Conservation (phyloP, 129 eudicot genomes). For the Cynara cardunculus region DNA sequence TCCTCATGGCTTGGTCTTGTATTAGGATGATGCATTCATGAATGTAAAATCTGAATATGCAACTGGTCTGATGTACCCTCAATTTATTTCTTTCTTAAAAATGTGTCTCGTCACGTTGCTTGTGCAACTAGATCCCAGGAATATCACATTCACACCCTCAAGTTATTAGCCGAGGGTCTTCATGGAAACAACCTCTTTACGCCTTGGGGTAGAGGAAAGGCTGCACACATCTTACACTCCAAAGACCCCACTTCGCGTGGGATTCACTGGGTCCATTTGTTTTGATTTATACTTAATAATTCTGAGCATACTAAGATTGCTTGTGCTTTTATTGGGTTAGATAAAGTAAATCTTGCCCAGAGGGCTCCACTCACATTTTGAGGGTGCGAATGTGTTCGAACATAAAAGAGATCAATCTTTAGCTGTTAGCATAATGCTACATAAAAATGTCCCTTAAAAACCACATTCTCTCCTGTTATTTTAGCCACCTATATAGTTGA, state of each 20-base stretch:
- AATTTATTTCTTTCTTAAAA: background rate
- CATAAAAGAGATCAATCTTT: background rate
- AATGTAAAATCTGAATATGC: too few relatives aligned
- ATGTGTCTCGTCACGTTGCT: background rate
- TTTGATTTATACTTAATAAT: background rate
- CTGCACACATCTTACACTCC: too few relatives aligned
- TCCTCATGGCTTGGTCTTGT: too few relatives aligned
- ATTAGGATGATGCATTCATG: background rate
- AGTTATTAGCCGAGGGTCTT: too few relatives aligned
- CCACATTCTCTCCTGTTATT: background rate
- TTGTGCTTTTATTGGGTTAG: background rate
- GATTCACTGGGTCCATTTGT: too few relatives aligned
- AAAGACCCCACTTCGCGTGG: too few relatives aligned
- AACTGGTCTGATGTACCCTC: too few relatives aligned
- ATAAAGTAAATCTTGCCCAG: background rate
- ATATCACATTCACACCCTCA: background rate
- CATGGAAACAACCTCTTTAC: too few relatives aligned
- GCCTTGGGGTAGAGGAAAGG: too few relatives aligned
- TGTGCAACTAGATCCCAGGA: background rate
- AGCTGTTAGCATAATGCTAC: background rate
- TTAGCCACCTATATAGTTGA: background rate
- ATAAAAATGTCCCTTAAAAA: background rate
- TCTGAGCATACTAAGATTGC: background rate
- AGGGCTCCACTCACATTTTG: background rate
- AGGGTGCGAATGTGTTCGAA: too few relatives aligned